Base-by-base conservation (phyloP, 148 eudicot species). In the Chenopodium quinoa region DNA sequence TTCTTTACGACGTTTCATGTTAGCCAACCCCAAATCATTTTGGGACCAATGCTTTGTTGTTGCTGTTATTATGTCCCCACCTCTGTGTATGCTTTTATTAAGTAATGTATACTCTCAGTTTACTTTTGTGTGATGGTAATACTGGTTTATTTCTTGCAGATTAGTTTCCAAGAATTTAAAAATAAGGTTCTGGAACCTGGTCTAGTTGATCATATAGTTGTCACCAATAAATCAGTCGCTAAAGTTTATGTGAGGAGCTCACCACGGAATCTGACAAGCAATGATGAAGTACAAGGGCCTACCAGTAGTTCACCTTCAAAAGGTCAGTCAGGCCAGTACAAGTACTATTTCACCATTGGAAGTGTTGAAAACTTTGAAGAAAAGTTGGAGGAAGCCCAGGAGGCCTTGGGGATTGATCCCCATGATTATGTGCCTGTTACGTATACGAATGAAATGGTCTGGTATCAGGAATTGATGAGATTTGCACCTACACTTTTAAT, bases 121-220 rank as follows among this genome's bases (percentile, higher is more conserved):
- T 32, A 13, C 31, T 17, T 64, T 69, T 34, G 27, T 19, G 25
- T 85, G 25, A 65, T 72, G 65, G 37, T 23, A 32, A 85, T 72
- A 46, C 75, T 46, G 40, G 32, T 84, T 54, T 75, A 7, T 56
- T 54, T 48, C 10, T 73, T 85, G 88, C 97, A 94, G 98, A 94
- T 93, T 80, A 94, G 98, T 88, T 94, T 94, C 84, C 98, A 94
- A 86, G 98, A 94, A 82, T 94, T 94, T 80, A 93, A 89, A 87
- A 93, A 90, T 84, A 94, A 94, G 88, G 92, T 94, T 75, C 87
- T 94, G 76, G 98, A 94, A 86, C 98, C 95, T 23, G 98, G 98
- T 71, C 82, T 92, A 64, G 98, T 94, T 77, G 98, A 94, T 71
- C 98, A 84, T 71, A 88, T 94, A 29, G 95, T 93, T 52, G 89